Percentiles rank a stretch among this genome's conserved stretches.
Evolutionary conservation across 208 protist species (phyloP).

Genomic region (Leishmania mexicana): DNA sequence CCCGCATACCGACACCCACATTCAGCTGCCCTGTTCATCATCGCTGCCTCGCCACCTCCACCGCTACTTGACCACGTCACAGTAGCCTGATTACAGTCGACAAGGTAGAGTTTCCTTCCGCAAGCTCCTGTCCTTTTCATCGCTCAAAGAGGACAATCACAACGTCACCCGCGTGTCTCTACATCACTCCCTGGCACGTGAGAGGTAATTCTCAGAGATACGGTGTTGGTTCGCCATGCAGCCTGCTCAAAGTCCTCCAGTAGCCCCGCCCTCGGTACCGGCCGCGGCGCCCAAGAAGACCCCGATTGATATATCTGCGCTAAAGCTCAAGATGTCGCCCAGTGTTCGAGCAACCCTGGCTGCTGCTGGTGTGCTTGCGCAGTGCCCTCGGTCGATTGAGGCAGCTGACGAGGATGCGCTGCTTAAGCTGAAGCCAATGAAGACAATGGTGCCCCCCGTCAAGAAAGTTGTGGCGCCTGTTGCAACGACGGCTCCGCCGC

Average conservation of each 20-base stretch:
- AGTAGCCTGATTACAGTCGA: neutral
- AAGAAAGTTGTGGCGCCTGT: neutral
- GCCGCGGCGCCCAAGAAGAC: conserved; percentile 71
- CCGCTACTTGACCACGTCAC: neutral
- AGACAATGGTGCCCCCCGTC: conserved; percentile 4
- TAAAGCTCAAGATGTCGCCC: conserved; percentile 36
- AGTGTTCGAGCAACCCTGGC: conserved; percentile 27
- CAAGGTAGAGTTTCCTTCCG: neutral
- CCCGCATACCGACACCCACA: neutral
- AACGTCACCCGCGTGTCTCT: neutral
- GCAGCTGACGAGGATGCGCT: conserved; percentile 40
- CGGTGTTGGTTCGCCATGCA: conserved; percentile 16
- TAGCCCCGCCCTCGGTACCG: conserved; percentile 36
- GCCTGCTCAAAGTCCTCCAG: conserved; percentile 18
- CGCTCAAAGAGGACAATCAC: neutral
- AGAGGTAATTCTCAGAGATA: neutral
- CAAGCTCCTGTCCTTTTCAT: neutral
- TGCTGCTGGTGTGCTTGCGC: conserved; percentile 22
- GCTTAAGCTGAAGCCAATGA: conserved; percentile 28
- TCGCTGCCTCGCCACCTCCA: neutral
- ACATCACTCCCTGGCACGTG: neutral
- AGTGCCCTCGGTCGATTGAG: conserved; percentile 31
- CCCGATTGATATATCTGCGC: conserved; percentile 52
- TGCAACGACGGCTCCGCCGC: conserved; percentile 25
- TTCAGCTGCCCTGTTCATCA: neutral